These are phyloP conservation scores for Prasinococcaceae sp. DNA, from an alignment of 139 green algal genomes.

Conservation along the genomic window DNA sequence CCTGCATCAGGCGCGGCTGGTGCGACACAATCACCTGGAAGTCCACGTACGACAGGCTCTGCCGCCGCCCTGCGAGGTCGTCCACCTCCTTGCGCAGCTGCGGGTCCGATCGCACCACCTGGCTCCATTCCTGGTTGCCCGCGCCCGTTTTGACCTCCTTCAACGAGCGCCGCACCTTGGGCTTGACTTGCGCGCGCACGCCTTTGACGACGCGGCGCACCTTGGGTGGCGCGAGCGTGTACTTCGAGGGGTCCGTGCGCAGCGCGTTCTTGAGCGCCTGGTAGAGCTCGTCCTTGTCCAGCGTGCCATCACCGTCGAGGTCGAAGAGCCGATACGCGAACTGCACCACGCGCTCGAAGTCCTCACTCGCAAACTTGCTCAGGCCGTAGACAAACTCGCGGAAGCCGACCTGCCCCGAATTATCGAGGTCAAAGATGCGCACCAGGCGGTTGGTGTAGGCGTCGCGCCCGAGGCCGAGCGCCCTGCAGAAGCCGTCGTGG, in stretches of 20 bases:
- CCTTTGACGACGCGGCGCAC: not conserved
- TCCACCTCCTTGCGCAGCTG: not conserved
- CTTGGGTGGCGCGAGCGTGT: not conserved
- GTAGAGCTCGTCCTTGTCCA: slow-evolving; percentile 2
- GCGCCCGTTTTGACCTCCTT: not conserved
- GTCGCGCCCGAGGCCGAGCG: slow-evolving; percentile 1
- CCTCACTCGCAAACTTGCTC: not conserved
- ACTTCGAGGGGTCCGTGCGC: not conserved
- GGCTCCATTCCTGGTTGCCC: not conserved
- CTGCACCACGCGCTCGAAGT: not conserved
- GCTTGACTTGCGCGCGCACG: not conserved
- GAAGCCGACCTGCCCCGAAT: not conserved
- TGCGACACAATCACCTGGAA: slow-evolving; percentile 1
- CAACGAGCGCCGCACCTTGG: not conserved
- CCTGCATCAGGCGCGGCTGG: not conserved
- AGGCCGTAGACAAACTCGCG: slow-evolving; percentile 10
- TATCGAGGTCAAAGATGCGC: slow-evolving; percentile 9
- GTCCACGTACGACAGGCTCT: not conserved
- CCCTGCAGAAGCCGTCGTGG: not conserved
- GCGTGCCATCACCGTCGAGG: slow-evolving; percentile 7
- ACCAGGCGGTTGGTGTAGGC: slow-evolving; percentile 4
- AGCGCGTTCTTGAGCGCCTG: not conserved
- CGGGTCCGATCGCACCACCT: not conserved
- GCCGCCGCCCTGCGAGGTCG: not conserved
- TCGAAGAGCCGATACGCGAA: slow-evolving; percentile 12